Base-by-base conservation (phyloP, 345 rosid genomes). In the Eucalyptus shirleyi region DNA sequence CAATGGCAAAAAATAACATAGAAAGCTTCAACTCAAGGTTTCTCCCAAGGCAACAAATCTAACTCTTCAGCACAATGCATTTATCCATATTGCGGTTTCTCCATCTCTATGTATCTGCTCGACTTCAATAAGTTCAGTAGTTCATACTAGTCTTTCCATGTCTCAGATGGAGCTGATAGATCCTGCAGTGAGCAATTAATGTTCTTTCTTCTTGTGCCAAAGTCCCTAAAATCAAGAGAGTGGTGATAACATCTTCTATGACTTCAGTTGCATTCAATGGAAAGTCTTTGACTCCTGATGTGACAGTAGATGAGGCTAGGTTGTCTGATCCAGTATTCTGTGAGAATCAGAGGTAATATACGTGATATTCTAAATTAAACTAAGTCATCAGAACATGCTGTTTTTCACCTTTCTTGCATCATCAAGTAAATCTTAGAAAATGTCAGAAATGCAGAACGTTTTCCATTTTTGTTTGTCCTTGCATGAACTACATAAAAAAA, bases 191-290 rank as follows among this genome's bases (percentile, higher is more conserved):
- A 69, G 89, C 93, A 8, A 42, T 89, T 28, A 92, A 93, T 89
- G 91, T 93, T 85, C 88, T 93, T 4, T 88, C 90, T 85, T 93
- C 94, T 10, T 86, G 91, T 49, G 91, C 93, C 28, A 90, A 90
- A 82, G 91, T 90, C 86, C 88, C 90, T 19, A 89, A 89, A 9
- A 90, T 92, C 18, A 91, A 88, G 93, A 91, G 93, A 50, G 94
- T 93, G 88, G 91, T 92, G 86, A 50, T 92, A 81, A 92, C 93
- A 34, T 91, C 93, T 14, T 93, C 92, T 15, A 91, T 90, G 30
- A 90, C 92, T 12, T 88, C 93, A 49, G 90, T 92, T 87, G 16
- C 49, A 30, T 59, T 5, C 32, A 90, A 49, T 55, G 91, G 90
- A 69, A 87, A 50, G 80, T 87, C 92, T 40, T 47, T 44, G 42